Evolutionary conservation across 2,329 filamentous ascomycete species (phyloP).

Genomic region (Paraphaeosphaeria sporulosa): DNA sequence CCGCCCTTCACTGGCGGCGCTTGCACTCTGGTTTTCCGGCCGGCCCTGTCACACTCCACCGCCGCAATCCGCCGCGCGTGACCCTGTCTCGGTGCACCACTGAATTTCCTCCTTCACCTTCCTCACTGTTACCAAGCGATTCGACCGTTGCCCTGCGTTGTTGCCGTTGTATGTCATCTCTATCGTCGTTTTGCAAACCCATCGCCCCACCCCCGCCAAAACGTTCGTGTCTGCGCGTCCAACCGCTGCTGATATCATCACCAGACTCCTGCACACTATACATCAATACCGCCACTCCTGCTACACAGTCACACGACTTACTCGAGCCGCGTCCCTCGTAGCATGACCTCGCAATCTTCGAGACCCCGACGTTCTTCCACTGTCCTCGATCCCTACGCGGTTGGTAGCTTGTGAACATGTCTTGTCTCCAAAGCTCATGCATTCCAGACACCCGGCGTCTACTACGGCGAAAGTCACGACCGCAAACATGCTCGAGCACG

Average conservation of each 20-base stretch:
- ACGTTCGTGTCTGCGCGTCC: conserved; percentile 3
- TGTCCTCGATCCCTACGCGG: conserved; percentile 63
- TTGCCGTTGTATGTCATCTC: background rate
- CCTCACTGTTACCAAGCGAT: background rate
- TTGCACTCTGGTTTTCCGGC: conserved; percentile 11
- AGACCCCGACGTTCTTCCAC: conserved; percentile 51
- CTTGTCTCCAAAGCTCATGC: too few species aligned
- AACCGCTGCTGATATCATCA: conserved; percentile 11
- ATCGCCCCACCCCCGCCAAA: conserved; percentile 15
- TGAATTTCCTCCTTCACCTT: background rate
- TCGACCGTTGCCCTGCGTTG: background rate
- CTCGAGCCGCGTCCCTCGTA: conserved; percentile 31
- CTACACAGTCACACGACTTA: conserved; percentile 14
- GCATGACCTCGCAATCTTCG: conserved; percentile 52
- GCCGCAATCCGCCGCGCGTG: conserved; percentile 9
- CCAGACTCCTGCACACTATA: conserved; percentile 15
- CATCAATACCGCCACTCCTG: conserved; percentile 9
- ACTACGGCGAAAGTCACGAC: conserved; percentile 63
- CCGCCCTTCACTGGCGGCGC: conserved; percentile 14
- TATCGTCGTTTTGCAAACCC: background rate
- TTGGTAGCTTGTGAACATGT: too few species aligned
- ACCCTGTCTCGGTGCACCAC: background rate
- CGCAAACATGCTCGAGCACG: conserved; percentile 58
- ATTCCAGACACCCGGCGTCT: too few species aligned
- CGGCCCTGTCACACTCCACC: conserved; percentile 6